These are phyloP conservation scores for Eucalyptus cloeziana DNA, from an alignment of 345 rosid species.

Conservation along the genomic window DNA sequence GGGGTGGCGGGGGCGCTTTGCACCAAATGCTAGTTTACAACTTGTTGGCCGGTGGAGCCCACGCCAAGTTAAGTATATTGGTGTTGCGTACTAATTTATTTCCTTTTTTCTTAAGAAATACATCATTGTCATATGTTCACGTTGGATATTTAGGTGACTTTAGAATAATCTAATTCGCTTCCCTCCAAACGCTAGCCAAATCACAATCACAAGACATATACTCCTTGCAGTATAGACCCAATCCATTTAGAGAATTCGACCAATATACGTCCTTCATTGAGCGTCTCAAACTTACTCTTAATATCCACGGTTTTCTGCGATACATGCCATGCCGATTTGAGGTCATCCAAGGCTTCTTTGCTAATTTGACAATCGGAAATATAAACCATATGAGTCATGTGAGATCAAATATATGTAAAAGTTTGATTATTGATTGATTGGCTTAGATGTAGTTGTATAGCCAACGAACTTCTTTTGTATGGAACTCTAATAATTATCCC, in stretches of 20 bases:
- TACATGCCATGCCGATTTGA: rapidly evolving
- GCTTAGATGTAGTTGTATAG: not conserved
- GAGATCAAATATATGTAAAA: not conserved
- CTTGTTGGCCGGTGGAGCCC: not conserved
- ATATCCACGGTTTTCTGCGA: rapidly evolving
- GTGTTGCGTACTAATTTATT: not conserved
- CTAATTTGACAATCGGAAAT: rapidly evolving
- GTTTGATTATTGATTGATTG: not conserved
- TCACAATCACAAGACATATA: not conserved
- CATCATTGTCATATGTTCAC: not conserved
- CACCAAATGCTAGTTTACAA: not conserved
- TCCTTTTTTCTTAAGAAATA: not conserved
- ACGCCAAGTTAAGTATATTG: not conserved
- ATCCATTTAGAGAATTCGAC: not conserved
- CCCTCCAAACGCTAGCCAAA: not conserved
- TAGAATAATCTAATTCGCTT: not conserved
- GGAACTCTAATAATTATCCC: not conserved
- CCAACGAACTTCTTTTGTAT: rapidly evolving
- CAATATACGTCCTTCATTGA: rapidly evolving
- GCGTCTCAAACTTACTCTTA: not conserved
- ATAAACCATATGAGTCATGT: rapidly evolving
- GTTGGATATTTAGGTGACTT: not conserved
- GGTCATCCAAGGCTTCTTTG: not conserved
- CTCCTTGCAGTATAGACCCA: not conserved
- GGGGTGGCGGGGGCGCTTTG: not conserved